Percentiles rank a stretch among this genome's conserved stretches.
These are phyloP conservation scores for Scleromitrula shiraiana DNA, from an alignment of 2,329 filamentous ascomycete species.

Conservation along the genomic window DNA sequence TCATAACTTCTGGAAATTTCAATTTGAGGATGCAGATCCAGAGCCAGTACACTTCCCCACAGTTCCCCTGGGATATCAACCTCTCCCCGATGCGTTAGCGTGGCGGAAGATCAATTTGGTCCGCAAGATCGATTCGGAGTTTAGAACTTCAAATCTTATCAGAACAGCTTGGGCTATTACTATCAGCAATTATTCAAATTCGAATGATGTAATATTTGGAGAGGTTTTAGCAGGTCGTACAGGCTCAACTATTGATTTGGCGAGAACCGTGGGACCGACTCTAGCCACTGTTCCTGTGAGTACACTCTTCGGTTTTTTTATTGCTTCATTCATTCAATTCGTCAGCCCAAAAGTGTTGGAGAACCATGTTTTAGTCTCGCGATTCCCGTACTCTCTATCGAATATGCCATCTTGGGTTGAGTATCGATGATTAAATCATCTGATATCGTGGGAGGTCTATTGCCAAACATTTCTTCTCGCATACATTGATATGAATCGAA, in stretches of 20 bases:
- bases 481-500: too few species aligned
- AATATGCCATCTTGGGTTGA: too few species aligned
- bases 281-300: conserved; percentile 37
- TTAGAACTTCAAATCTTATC: conserved; percentile 18
- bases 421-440: too few species aligned
- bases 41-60: conserved; percentile 38
- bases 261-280: conserved; percentile 34
- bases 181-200: conserved; percentile 32
- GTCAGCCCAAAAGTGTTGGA: too few species aligned
- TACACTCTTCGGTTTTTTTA: conserved; percentile 24
- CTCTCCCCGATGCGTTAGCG: not conserved
- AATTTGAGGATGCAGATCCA: conserved; percentile 36
- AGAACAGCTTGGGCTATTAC: conserved; percentile 34
- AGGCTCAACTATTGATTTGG: conserved; percentile 32
- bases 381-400: too few species aligned
- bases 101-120: not conserved
- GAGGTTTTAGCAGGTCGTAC: conserved; percentile 37
- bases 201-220: conserved; percentile 36
- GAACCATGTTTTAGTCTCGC: too few species aligned
- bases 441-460: too few species aligned
- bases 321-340: too few species aligned
- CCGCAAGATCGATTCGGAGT: conserved; percentile 1
- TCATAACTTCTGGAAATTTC: conserved; percentile 39
- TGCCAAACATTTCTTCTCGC: too few species aligned
- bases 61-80: not conserved